Conservation (phyloP, 1,284 basidiomycete species). For the Ceratobasidium sp. region DNA sequence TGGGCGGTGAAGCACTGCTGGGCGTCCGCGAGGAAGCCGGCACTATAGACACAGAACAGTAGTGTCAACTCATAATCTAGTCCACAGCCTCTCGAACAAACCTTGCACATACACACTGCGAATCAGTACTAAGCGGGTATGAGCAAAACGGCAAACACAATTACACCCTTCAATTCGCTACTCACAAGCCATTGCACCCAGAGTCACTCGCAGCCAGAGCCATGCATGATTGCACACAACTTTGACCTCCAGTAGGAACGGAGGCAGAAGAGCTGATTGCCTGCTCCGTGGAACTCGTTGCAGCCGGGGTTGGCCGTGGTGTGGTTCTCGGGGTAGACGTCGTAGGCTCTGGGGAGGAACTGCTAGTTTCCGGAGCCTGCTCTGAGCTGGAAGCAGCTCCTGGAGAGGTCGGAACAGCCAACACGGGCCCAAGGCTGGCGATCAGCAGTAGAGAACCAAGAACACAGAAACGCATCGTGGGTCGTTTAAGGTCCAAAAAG, state of each 20-base stretch:
- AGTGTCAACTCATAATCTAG: not conserved
- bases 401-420: not conserved
- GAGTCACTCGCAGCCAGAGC: not conserved
- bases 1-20: not conserved
- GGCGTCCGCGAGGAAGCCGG: not conserved
- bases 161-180: not conserved
- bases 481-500: not conserved
- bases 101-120: conserved; percentile 1
- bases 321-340: not conserved
- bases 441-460: not conserved
- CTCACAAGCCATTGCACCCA: conserved; percentile 8
- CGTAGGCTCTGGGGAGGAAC: not conserved
- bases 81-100: not conserved
- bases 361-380: not conserved
- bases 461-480: not conserved
- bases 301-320: not conserved
- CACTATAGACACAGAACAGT: not conserved
- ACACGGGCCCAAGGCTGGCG: not conserved
- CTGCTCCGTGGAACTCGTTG: not conserved
- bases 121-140: not conserved
- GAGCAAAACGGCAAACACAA: not conserved
- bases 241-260: conserved; percentile 21
- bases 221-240: conserved; percentile 15
- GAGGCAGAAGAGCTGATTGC: not conserved
- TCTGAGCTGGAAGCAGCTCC: not conserved